Base-by-base conservation (phyloP, 352 stramenopile species). In the Phytophthora syringae region DNA sequence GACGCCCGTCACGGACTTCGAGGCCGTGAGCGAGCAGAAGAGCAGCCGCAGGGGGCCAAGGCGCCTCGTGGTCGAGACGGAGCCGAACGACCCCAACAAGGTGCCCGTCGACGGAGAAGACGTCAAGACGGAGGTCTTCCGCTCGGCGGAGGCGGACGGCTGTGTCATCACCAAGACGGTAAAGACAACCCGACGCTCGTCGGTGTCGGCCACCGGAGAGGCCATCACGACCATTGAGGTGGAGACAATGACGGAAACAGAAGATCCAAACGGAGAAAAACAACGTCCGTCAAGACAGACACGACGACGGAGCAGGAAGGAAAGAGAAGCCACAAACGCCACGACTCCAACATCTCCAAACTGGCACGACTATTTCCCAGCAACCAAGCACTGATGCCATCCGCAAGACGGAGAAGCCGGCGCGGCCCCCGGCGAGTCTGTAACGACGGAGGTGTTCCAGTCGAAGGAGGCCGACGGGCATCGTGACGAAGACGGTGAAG, bases 11-110 rank as follows among this genome's bases (percentile, higher is more conserved):
- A 36, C 58, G 52, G 60, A 74, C 51, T 70, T 70, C 44, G 66
- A 74, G 44, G 60, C 60, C 34, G 54, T 66, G 25, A 74, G 66
- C 22, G 66, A 74, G 60, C 42, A 57, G 34, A 66, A 60, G 36
- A 56, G 47, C 54, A 52, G 20, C 42, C 24, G n/a, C 43, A 60
- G 60, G 44, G 37, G 43, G 24, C 7, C 12, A 60, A 60, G 40
- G 13, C 40, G 9, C 34, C 28, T 24, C 48, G 47, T 21, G 60
- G 70, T 53, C 21, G 60, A 70, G 49, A 65, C 59, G 48, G 59
- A 69, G 48, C 59, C 65, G n/a, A 58, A 36, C 51, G 36, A 67
- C 28, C 49, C 53, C 50, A 64, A 34, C 15, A 71, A 62, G 43
- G 21, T 36, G 20, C 16, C 50, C 16, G 32, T 18, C 11, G 45